Percentiles rank a stretch among this genome's conserved stretches.
Evolutionary conservation across 2,329 filamentous ascomycete genomes (phyloP).

Genomic region (Cryphonectria naterciae): DNA sequence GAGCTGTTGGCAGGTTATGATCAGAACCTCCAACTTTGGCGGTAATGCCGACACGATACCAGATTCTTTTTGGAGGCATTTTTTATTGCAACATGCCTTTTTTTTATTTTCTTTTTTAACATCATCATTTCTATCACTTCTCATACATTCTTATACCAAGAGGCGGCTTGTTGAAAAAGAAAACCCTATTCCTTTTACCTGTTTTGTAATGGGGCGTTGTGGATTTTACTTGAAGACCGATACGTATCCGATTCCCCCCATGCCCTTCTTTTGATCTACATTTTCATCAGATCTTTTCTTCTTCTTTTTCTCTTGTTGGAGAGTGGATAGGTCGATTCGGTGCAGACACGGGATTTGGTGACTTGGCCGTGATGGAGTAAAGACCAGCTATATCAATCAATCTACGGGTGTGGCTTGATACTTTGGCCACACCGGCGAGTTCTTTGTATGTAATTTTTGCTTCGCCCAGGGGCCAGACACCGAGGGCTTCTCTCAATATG

Average conservation of each 20-base stretch:
- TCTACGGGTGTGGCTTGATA: slow-evolving; percentile 3
- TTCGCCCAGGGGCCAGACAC: neutral
- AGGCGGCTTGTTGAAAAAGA: slow-evolving; percentile 18
- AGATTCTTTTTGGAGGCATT: slow-evolving; percentile 1
- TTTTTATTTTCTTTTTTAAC: slow-evolving; percentile 3
- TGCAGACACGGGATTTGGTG: neutral
- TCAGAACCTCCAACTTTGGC: slow-evolving; percentile 27
- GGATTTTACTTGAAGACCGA: slow-evolving; percentile 19
- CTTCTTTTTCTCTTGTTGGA: neutral
- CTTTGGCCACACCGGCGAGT: neutral
- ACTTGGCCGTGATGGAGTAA: neutral
- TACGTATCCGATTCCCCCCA: slow-evolving; percentile 19
- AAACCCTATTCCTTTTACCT: slow-evolving; percentile 14
- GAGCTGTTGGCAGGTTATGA: slow-evolving; percentile 29
- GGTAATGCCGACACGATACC: slow-evolving; percentile 22
- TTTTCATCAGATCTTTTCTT: neutral
- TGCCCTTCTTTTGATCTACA: slow-evolving; percentile 3
- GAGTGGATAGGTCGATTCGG: neutral
- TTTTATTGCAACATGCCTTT: neutral
- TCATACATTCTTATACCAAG: slow-evolving; percentile 20
- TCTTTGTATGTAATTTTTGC: slow-evolving; percentile 8
- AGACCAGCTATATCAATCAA: neutral
- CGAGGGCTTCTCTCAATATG: neutral
- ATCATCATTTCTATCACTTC: neutral
- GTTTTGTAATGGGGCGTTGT: slow-evolving; percentile 28